These are phyloP conservation scores for Eucalyptus sideroxylon DNA, from an alignment of 345 rosid species.

Conservation along the genomic window DNA sequence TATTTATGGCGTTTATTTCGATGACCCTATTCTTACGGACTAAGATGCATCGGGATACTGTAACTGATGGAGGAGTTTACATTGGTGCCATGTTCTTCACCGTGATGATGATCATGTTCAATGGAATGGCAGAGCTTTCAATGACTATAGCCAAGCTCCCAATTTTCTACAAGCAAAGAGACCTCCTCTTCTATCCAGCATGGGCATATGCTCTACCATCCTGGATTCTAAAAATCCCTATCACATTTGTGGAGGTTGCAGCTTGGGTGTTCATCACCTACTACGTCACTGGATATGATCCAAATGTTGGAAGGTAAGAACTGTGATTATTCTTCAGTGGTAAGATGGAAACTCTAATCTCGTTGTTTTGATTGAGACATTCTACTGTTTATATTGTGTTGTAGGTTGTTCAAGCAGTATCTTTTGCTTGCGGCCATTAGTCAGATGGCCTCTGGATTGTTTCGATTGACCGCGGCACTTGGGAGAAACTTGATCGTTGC, in stretches of 20 bases:
- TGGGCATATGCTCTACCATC: constrained; percentile 33
- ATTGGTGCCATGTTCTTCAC: constrained; percentile 24
- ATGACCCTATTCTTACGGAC: constrained; percentile 29
- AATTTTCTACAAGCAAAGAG: constrained; percentile 41
- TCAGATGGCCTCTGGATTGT: constrained; percentile 31
- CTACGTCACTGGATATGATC: neutral
- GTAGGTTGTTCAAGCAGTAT: constrained; percentile 30
- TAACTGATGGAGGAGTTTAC: constrained; percentile 11
- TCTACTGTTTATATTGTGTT: neutral
- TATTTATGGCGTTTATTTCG: constrained; percentile 3
- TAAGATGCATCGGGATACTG: constrained; percentile 1
- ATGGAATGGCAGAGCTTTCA: constrained; percentile 16
- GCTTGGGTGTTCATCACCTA: constrained; percentile 13
- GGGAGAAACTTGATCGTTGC: constrained; percentile 34
- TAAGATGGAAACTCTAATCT: neutral
- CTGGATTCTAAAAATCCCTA: constrained; percentile 12
- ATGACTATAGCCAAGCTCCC: constrained; percentile 29
- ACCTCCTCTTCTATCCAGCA: constrained; percentile 25
- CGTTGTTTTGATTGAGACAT: neutral
- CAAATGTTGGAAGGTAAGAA: neutral
- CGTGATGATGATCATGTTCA: constrained; percentile 8
- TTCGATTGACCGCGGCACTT: constrained; percentile 14
- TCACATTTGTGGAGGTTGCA: neutral
- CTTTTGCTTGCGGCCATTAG: constrained; percentile 8
- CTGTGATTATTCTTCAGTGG: neutral